Base-by-base conservation (phyloP, 1,284 basidiomycete genomes). In the Ustanciosporium gigantosporum region DNA sequence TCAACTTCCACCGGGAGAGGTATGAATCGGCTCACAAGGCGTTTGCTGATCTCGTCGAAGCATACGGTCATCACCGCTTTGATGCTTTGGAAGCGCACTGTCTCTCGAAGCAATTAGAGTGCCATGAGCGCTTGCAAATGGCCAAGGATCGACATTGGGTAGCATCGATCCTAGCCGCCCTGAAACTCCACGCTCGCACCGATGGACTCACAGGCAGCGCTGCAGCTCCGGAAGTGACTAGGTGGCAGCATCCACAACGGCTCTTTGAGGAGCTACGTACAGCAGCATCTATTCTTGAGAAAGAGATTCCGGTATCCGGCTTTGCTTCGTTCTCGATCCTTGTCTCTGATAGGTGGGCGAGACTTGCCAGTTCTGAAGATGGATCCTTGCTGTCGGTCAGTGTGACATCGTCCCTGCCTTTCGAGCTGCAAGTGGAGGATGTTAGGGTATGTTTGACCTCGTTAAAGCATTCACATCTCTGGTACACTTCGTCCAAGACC, bases 41-140 rank as follows among this genome's bases (percentile, higher is more conserved):
- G 15, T 40, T 64, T 56, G 25, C 25, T 6, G 43, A 19, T 44
- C 32, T 51, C 41, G 58, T 59, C 1, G 43, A 53, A 19, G 27
- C 32, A 5, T 70, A 91, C 88, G 15, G 83, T 25, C 70, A 73
- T 15, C 48, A 85, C 85, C 75, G 82, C 64, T 92, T 90, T 89
- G 82, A 84, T 20, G 84, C 84, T 7, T 80, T 93, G 41, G 88
- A 91, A 74, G 84, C 85, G 0, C 84, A 85, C 62, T 87, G 89
- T 83, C 83, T 90, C 13, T 84, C 83, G 2, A 83, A 83, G 52
- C 86, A 87, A 5, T 81, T 89, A 23, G 84, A 85, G 58, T 85
- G 84, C 1, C 86, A 89, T 68, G 73, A 79, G 1, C 70, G 79
- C 23, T 78, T 86, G 19, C 77, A 81, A 16, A 84, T 84, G 59